These are phyloP conservation scores for Pterula multifida DNA, from an alignment of 1,284 basidiomycete genomes.

Conservation along the genomic window DNA sequence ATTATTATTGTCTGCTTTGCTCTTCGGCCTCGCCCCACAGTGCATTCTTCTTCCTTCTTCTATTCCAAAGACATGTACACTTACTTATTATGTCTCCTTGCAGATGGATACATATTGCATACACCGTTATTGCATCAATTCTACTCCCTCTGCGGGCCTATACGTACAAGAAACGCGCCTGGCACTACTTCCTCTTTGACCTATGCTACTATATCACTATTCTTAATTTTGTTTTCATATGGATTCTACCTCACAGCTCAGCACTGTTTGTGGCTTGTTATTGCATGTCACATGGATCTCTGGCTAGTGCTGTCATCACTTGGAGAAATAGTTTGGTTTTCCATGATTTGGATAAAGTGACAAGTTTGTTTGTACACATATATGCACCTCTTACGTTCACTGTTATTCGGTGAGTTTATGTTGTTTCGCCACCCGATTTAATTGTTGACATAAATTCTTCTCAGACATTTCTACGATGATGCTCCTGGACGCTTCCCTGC, in stretches of 20 bases:
- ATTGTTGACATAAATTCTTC: constrained; percentile 9
- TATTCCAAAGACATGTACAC: constrained; percentile 3
- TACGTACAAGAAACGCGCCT: constrained; percentile 76
- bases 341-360: constrained; percentile 89
- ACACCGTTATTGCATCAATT: constrained; percentile 63
- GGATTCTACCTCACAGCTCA: constrained; percentile 66
- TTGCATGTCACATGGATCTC: constrained; percentile 76
- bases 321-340: constrained; percentile 97
- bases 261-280: constrained; percentile 80
- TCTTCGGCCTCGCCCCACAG: constrained; percentile 78
- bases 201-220: constrained; percentile 86
- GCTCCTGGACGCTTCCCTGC: constrained; percentile 75
- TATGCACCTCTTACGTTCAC: constrained; percentile 82
- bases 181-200: constrained; percentile 93
- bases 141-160: constrained; percentile 76
- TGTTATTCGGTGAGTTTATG: constrained; percentile 63
- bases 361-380: constrained; percentile 83
- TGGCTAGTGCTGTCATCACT: constrained; percentile 89
- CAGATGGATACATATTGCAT: constrained; percentile 70
- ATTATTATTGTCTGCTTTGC: constrained; percentile 68
- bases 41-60: constrained; percentile 34
- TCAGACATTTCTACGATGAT: constrained; percentile 74
- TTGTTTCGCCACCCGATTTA: neutral
- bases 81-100: neutral
- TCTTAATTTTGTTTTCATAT: constrained; percentile 82